Evolutionary conservation across 2,329 filamentous ascomycete species (phyloP).

Genomic region (Pseudogymnoascus sp.): DNA sequence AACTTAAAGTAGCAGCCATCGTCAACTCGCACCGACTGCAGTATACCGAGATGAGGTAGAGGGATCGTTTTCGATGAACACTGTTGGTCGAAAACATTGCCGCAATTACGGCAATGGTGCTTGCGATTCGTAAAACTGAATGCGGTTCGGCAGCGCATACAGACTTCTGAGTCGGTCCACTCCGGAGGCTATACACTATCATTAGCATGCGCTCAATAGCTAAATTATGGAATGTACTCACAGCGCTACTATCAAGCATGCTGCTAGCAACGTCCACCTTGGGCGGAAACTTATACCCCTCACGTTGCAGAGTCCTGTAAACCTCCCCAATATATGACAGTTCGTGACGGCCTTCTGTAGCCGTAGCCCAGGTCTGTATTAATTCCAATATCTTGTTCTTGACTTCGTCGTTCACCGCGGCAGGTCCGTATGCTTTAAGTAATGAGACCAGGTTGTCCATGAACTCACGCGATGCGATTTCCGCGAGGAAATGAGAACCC

Average conservation of each 20-base stretch:
- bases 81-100: conserved; percentile 92
- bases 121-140: conserved; percentile 99
- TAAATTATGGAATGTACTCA: conserved; percentile 40
- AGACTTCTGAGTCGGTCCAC: conserved; percentile 96
- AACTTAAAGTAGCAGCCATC: conserved; percentile 91
- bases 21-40: conserved; percentile 85
- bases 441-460: conserved; percentile 95
- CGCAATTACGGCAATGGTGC: conserved; percentile 96
- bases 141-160: conserved; percentile 90
- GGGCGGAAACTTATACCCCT: conserved; percentile 85
- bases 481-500: conserved; percentile 84
- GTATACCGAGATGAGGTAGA: conserved; percentile 84
- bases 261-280: conserved; percentile 81
- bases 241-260: conserved; percentile 95
- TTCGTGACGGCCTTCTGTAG: conserved; percentile 76
- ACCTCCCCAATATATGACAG: conserved; percentile 82
- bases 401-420: conserved; percentile 75
- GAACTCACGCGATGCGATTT: conserved; percentile 94
- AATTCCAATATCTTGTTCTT: conserved; percentile 85
- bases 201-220: conserved; percentile 1
- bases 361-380: conserved; percentile 87
- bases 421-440: conserved; percentile 68
- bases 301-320: conserved; percentile 71
- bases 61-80: conserved; percentile 86
- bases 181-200: conserved; percentile 66